Percentiles rank a stretch among this genome's conserved stretches.
phyloP scores from a whole-genome alignment of 495 filamentous ascomycete genomes.

The Annulohypoxylon nitens region DNA sequence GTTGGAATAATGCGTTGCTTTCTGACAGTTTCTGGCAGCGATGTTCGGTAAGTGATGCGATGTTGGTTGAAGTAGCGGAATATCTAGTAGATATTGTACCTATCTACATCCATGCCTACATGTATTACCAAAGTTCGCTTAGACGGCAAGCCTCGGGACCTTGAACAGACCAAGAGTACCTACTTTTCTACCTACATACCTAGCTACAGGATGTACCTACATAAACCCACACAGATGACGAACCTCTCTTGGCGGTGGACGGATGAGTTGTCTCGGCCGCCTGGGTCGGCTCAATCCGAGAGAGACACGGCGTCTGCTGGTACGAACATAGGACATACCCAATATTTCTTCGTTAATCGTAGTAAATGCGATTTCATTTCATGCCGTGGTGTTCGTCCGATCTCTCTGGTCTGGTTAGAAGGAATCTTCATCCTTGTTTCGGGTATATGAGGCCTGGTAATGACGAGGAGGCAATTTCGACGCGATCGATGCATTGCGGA shows the following conservation, averaged over 20 bases:
- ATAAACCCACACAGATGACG: conserved; percentile 22
- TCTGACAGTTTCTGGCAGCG: conserved; percentile 1
- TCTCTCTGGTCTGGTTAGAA: conserved; percentile 4
- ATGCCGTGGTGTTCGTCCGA: conserved; percentile 22
- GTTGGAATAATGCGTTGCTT: conserved; percentile 8
- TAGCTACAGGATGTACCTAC: neutral
- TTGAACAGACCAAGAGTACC: conserved; percentile 20
- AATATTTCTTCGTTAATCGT: conserved; percentile 8
- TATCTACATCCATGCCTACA: neutral
- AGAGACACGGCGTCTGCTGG: conserved; percentile 26
- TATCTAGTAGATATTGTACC: neutral
- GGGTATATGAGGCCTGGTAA: conserved; percentile 21
- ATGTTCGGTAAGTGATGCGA: neutral
- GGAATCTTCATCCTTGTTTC: conserved; percentile 18
- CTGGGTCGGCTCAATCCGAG: conserved; percentile 46
- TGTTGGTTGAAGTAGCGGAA: neutral
- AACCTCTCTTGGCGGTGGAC: conserved; percentile 17
- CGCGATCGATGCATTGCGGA: conserved; percentile 12
- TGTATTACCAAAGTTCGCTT: conserved; percentile 4
- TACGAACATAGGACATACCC: neutral
- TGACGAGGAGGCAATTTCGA: conserved; percentile 30
- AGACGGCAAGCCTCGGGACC: conserved; percentile 29
- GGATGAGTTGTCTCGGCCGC: conserved; percentile 9
- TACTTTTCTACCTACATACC: neutral
- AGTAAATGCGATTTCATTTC: conserved; percentile 10